Conservation (phyloP, 345 rosid genomes). For the Murraya paniculata region DNA sequence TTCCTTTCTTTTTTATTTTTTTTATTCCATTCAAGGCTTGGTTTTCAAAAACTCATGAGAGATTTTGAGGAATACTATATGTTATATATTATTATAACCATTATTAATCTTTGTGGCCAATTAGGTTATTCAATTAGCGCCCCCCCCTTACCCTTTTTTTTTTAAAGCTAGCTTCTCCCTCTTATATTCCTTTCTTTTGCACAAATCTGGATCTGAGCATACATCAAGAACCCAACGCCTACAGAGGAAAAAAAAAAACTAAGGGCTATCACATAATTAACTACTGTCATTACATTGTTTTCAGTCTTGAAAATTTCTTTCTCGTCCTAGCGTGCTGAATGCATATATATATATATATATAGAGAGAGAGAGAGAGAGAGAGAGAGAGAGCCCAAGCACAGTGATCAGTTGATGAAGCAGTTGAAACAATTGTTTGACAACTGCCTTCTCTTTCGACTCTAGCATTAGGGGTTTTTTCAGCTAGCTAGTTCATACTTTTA, state of each 20-base stretch:
- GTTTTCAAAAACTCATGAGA: slow-evolving; percentile 22
- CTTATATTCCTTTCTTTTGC: slow-evolving; percentile 20
- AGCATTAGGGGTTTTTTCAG: too few species aligned
- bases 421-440: too few species aligned
- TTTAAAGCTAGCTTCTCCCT: not conserved
- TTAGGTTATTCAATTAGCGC: not conserved
- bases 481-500: too few species aligned
- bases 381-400: too few species aligned
- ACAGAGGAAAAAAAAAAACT: not conserved
- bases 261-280: not conserved
- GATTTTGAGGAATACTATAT: slow-evolving; percentile 15
- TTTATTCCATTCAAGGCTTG: slow-evolving; percentile 19
- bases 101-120: not conserved
- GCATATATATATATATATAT: accelerated
- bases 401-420: too few species aligned
- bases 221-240: not conserved
- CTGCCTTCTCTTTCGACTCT: too few species aligned
- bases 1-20: not conserved
- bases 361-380: too few species aligned
- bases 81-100: not conserved
- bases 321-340: not conserved
- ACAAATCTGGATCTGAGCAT: slow-evolving; percentile 41
- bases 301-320: not conserved
- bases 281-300: not conserved
- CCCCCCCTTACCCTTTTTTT: not conserved